A percentile compares a stretch with the other conserved stretches of the same genome.
Conservation (phyloP, 805 yeast species). For the Kodamaea neixiangensis region DNA sequence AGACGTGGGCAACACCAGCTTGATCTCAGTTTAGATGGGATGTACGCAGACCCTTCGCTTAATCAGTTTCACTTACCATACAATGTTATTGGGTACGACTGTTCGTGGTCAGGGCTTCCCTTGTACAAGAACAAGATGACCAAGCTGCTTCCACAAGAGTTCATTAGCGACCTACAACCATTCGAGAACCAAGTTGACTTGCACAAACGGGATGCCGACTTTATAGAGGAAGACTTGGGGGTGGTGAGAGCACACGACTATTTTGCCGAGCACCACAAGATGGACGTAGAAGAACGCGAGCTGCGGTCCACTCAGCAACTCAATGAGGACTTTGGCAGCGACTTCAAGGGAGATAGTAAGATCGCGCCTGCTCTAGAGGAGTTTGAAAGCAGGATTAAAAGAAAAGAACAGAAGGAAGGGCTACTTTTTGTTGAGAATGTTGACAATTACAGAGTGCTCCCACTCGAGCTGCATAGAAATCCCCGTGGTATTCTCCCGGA, state of each 20-base stretch:
- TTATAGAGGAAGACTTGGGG: constrained; percentile 21
- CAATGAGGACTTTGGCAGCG: not conserved
- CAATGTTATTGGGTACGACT: constrained; percentile 45
- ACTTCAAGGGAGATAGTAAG: not conserved
- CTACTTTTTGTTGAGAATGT: constrained; percentile 19
- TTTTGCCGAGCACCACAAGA: constrained; percentile 2
- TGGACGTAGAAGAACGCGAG: not conserved
- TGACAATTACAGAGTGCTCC: constrained; percentile 27
- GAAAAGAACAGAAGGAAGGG: constrained; percentile 7
- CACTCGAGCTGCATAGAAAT: constrained; percentile 19
- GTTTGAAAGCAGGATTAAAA: not conserved
- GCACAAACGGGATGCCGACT: constrained; percentile 40
- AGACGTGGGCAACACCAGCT: constrained; percentile 27
- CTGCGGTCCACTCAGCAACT: not conserved
- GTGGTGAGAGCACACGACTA: constrained; percentile 7
- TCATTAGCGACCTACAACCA: constrained; percentile 39
- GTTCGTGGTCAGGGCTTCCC: constrained; percentile 41
- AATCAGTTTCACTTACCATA: constrained; percentile 31
- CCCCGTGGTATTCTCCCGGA: constrained; percentile 9
- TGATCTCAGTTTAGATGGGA: constrained; percentile 9
- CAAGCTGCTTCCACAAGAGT: constrained; percentile 36
- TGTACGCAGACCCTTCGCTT: constrained; percentile 8
- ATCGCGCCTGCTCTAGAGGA: constrained; percentile 1
- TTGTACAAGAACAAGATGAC: constrained; percentile 26
- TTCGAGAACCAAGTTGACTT: constrained; percentile 28